phyloP scores from a whole-genome alignment of 768 basidiomycete species.

The Lactarius tabidus region DNA sequence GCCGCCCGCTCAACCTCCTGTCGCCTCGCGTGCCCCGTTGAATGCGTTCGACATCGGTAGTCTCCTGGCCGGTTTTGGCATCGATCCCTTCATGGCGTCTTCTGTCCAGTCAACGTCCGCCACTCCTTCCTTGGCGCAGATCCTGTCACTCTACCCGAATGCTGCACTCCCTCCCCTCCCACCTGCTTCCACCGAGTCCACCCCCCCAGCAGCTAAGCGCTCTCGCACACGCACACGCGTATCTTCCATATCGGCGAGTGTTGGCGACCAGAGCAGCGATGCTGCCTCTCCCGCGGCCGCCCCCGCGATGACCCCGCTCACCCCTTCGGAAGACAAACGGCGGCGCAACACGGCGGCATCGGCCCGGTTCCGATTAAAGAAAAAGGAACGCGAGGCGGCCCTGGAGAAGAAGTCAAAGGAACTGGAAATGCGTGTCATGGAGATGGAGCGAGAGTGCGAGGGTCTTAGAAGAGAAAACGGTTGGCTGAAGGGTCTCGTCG shows the following conservation, averaged over 20 bases:
- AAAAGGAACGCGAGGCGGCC: constrained; percentile 92
- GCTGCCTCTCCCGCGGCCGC: constrained; percentile 26
- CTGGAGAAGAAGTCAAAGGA: constrained; percentile 84
- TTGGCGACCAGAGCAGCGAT: constrained; percentile 32
- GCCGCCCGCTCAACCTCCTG: constrained; percentile 20
- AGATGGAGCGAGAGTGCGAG: constrained; percentile 90
- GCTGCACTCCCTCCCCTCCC: constrained; percentile 22
- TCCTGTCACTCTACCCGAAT: constrained; percentile 54
- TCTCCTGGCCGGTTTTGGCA: constrained; percentile 38
- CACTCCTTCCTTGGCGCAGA: constrained; percentile 61
- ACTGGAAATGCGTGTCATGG: constrained; percentile 69
- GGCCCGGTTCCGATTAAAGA: constrained; percentile 91
- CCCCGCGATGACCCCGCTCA: constrained; percentile 33
- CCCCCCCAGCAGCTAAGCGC: constrained; percentile 21
- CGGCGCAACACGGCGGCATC: constrained; percentile 90
- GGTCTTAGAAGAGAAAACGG: constrained; percentile 83
- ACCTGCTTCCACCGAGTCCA: constrained; percentile 25
- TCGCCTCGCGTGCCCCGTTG: constrained; percentile 35
- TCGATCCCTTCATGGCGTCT: constrained; percentile 41
- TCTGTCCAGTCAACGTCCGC: constrained; percentile 32
- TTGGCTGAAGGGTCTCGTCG: constrained; percentile 87
- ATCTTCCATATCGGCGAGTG: constrained; percentile 37
- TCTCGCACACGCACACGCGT: constrained; percentile 38
- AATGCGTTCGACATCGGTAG: constrained; percentile 42
- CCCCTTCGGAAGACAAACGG: constrained; percentile 83